Base-by-base conservation (phyloP, 257 asterid species). In the Solanum pinnatisectum region DNA sequence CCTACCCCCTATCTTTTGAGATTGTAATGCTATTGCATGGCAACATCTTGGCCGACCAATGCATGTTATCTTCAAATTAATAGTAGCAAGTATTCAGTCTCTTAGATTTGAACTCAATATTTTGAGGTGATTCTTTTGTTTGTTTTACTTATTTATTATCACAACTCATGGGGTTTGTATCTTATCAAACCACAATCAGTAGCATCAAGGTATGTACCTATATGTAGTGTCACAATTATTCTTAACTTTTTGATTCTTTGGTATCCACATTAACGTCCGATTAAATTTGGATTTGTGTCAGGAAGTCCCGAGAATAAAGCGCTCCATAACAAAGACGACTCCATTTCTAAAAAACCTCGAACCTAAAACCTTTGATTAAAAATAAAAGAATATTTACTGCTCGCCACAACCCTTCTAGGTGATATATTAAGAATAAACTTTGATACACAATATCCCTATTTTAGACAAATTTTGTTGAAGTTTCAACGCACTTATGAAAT, bases 261-360 rank as follows among this genome's bases (percentile, higher is more conserved):
- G 20, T 46, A 46, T 46, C 7, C 7, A 13, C 2, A 52, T 52
- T 52, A 2, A 16, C 6, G 3, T 18, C 0, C 0, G 1, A 52
- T 1, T 52, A 52, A 52, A 52, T 52, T 52, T 0, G 2, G 0
- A 52, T 52, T 52, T 2, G 3, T 6, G 1, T 52, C 0, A 5
- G 18, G 6, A 52, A 52, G 10, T 52, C 16, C 0, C 16, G 18
- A 0, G 5, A 6, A 52, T 16, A 16, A 16, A 52, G 0, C 0
- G 8, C 60, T 52, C 9, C 0, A 4, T 52, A 52, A 52, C 10
- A 52, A 49, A 49, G 1, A 1, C 1, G 1, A 49, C 8, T 49
- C 0, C 22, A 49, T 49, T 15, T 0, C 8, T 49, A 39, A 49
- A 5, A 1, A 15, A 6, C 15, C 3, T 49, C 8, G 3, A 49